A percentile compares a stretch with the other conserved stretches of the same genome.
Conservation (phyloP, 2,329 filamentous ascomycete genomes). For the Scopulariopsis brevicaulis region DNA sequence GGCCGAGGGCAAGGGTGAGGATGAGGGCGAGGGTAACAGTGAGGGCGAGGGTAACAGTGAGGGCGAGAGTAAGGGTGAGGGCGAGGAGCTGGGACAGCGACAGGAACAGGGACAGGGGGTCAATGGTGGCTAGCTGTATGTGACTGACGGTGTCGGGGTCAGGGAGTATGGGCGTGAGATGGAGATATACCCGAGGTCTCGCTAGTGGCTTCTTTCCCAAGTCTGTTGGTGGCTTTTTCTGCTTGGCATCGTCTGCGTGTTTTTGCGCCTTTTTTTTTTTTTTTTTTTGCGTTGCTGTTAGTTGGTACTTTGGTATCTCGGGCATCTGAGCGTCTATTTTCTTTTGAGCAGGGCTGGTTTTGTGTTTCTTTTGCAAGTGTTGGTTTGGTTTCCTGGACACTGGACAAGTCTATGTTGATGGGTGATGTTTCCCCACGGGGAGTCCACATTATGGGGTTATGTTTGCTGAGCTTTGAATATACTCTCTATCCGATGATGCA, state of each 20-base stretch:
- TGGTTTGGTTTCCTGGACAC: no score
- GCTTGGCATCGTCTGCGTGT: not conserved
- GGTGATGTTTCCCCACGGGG: no score
- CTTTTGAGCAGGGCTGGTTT: not conserved
- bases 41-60: no score
- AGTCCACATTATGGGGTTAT: no score
- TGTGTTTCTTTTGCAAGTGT: no score
- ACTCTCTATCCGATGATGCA: no score
- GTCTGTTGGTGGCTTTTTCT: not conserved
- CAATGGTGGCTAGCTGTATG: not conserved
- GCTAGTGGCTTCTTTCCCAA: not conserved
- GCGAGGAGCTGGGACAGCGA: not conserved
- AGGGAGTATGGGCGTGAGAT: not conserved
- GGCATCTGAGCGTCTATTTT: not conserved
- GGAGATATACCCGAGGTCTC: not conserved
- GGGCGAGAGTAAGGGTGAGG: not conserved
- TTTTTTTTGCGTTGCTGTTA: not conserved
- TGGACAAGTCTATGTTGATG: no score
- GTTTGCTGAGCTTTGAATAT: no score
- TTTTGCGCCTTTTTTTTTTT: constrained; percentile 1
- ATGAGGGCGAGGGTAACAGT: not conserved
- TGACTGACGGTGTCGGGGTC: not conserved
- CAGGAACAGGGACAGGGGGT: not conserved
- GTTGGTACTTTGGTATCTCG: not conserved
- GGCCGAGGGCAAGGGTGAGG: no score